Evolutionary conservation across 1,284 basidiomycete species (phyloP), one percentile per base, ranked within the genome.

Genomic region (Testicularia cyperi): DNA sequence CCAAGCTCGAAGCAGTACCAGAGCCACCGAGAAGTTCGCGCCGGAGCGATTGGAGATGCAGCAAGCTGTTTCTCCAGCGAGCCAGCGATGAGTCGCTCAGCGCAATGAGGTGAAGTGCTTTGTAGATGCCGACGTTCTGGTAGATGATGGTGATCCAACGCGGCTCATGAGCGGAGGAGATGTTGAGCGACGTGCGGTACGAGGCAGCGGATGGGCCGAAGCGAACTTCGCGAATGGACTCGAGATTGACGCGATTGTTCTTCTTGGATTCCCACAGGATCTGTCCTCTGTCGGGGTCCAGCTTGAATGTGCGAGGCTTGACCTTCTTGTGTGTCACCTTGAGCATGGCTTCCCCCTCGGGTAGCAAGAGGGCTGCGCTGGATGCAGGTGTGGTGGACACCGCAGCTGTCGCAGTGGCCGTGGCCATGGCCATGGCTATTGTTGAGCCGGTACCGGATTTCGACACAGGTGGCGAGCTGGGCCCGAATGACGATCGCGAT

Each of bases 161-260:
- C 4, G 77, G 70, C 41, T 78, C 78, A 47, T 79, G 77, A 21
- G 77, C 75, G 3, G 77, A 69, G 18, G 73, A 67, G 22, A 80
- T 71, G 25, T 86, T 84, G 70, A 88, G 86, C 57, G 88, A 86
- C 35, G 86, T 82, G 53, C 88, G 85, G 70, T 90, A 88, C 65
- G 88, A 87, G 25, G 86, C 80, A 21, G 89, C 84, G 54, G 88
- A 83, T 9, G 83, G 71, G 33, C 86, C 88, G 6, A 87, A 83
- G 12, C 94, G 87, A 8, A 98, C 83, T 72, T 97, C 92, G 56
- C 91, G 88, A 75, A 98, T 91, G 62, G 84, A 85, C 75, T 90
- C 89, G 64, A 96, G 87, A 4, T 88, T 86, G 44, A 95, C 91
- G 89, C 18, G 51, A n/a, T 74, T 75, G 34, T 71, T 65, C 74